Percentiles rank a stretch among this genome's conserved stretches.
Evolutionary conservation across 2,329 filamentous ascomycete species (phyloP).

Genomic region (Aspergillus sergii): DNA sequence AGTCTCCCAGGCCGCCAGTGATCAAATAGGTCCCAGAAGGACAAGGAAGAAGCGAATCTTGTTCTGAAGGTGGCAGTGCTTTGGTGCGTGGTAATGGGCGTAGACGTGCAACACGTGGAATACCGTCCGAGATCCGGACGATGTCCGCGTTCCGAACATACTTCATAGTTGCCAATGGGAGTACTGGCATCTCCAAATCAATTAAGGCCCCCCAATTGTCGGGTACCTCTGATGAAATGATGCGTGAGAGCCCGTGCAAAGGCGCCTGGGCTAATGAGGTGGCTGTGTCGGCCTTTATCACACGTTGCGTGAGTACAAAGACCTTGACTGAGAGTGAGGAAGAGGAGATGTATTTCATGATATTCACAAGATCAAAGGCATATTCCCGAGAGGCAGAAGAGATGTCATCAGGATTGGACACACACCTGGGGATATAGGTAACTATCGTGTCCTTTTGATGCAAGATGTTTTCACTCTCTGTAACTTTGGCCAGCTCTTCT

Average conservation of each 20-base stretch:
- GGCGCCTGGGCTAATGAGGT: conserved; percentile 40
- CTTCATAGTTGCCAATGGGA: conserved; percentile 40
- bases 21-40: conserved; percentile 46
- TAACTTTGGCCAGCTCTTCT: neutral
- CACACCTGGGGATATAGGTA: neutral
- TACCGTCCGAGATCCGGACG: conserved; percentile 43
- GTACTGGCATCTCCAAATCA: conserved; percentile 34
- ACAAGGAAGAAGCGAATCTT: conserved; percentile 4
- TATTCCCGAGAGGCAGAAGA: neutral
- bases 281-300: conserved; percentile 25
- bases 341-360: neutral
- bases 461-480: neutral
- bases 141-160: conserved; percentile 44
- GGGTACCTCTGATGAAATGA: conserved; percentile 43
- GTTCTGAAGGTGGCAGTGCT: neutral
- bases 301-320: conserved; percentile 29
- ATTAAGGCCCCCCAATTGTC: conserved; percentile 43
- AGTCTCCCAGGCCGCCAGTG: conserved; percentile 45
- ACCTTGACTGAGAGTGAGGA: neutral
- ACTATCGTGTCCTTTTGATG: neutral
- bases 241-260: conserved; percentile 40
- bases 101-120: conserved; percentile 37
- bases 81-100: conserved; percentile 17
- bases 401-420: neutral
- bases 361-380: neutral